Base-by-base conservation (phyloP, 208 protist genomes). In the Trypanosoma platydactyli region DNA sequence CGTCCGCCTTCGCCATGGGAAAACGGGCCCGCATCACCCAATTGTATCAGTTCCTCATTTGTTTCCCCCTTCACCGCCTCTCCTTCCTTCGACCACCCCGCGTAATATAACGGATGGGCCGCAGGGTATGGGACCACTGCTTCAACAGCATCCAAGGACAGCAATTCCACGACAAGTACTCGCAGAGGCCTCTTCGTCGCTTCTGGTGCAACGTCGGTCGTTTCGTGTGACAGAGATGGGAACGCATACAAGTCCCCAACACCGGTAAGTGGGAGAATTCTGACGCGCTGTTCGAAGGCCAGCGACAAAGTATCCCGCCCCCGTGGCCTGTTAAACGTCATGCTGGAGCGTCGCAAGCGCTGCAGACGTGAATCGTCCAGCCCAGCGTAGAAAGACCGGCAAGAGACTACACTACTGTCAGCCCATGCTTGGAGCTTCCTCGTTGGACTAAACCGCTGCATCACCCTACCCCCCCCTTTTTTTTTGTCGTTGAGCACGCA, bases 251-350 rank as follows among this genome's bases (percentile, higher is more conserved):
- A 59, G 42, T 84, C 83, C 1, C 67, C 53, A 5, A 63, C 49
- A 6, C 35, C 20, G 4, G 60, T 3, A 38, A 81, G 54, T 18
- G 79, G 76, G 13, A 81, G 20, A n/a, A 89, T 24, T 33, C 66
- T 66, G 22, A 89, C 67, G 20, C 86, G 84, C n/a, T 75, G 84
- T 53, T 91, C 86, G 57, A 95, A 95, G 22, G 80, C 77, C 3
- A 84, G 58, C 3, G 89, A 93, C 18, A 91, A 67, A 0, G 62
- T 76, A 60, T 95, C 89, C 38, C 89, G 89, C 15, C 89, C 89
- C 25, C 86, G 86, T 1, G 86, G 86, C 49, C 76, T 72, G 76
- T 94, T 94, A 58, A 91, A 88, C 11, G 79, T 85, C 62, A 86
- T 81, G 61, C 77, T 78, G 22, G 81, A 83, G 22, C 77, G 73